Base-by-base conservation (phyloP, 257 asterid species). In the Solanum arcanum region DNA sequence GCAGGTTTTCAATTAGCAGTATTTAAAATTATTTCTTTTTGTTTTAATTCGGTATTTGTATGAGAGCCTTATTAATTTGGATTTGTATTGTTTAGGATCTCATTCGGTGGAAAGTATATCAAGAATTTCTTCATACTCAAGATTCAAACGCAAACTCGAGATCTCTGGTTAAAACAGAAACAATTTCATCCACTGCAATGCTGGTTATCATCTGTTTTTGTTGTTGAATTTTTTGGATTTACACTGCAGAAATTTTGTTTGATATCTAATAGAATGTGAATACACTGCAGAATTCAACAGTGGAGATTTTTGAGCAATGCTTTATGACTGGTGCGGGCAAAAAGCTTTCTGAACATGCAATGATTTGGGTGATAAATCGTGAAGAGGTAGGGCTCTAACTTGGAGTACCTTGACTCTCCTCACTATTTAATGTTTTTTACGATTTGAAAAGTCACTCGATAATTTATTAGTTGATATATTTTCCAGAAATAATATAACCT, bases 251-350 rank as follows among this genome's bases (percentile, higher is more conserved):
- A 33, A 3, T 33, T 33, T 33, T 33, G 37, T 33, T 33, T 33
- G 37, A 33, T 33, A 33, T 33, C 37, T 33, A 33, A 33, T 33
- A 33, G 1, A 33, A 33, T 33, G 37, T 33, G 37, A 33, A 33
- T 0, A 33, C 83, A 44, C 64, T 90, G 91, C 93, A 95, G 97
- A 92, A 93, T 87, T 86, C 92, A 56, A 92, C 92, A 16, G 90
- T 95, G 59, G 64, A 93, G 9, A 87, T 94, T 80, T 87, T 64
- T 86, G 86, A 92, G 37, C 84, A 91, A 87, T 89, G 62, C 56
- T 92, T 95, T 87, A 49, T 89, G 83, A 93, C 94, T 41, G 98
- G 97, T 83, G 90, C 95, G 44, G 84, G 92, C 92, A 90, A 91
- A 87, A 89, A 92, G 3, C 95, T 93, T 47, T 88, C 91, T 87